Conservation (phyloP, 345 rosid species). For the Crucihimalaya himalaica region DNA sequence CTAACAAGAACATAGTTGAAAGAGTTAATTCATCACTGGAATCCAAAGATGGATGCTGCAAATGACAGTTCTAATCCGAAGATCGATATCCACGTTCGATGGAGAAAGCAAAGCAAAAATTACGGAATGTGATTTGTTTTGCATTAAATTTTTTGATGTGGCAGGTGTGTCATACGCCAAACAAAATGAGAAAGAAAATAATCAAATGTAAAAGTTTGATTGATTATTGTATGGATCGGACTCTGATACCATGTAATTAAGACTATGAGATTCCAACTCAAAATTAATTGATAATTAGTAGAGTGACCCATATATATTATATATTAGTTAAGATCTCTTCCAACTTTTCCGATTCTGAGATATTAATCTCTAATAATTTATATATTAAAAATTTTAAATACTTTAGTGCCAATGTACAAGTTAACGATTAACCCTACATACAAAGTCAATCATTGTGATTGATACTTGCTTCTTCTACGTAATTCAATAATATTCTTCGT, state of each 20-base stretch:
- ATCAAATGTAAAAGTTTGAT: too few species aligned
- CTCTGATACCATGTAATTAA: too few species aligned
- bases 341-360: too few species aligned
- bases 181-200: too few species aligned
- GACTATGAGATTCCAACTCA: too few species aligned
- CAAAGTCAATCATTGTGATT: neutral
- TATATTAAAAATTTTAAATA: too few species aligned
- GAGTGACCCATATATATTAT: too few species aligned
- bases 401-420: neutral
- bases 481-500: neutral
- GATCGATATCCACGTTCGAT: conserved; percentile 27
- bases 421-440: neutral
- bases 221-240: too few species aligned
- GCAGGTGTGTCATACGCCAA: too few species aligned
- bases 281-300: too few species aligned
- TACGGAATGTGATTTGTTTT: neutral
- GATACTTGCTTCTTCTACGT: neutral
- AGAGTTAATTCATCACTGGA: neutral
- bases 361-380: too few species aligned
- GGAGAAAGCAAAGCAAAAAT: conserved; percentile 23
- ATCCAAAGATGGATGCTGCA: neutral
- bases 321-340: too few species aligned
- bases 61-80: conserved; percentile 11
- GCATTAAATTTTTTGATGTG: neutral
- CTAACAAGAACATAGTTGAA: neutral